Evolutionary conservation across 1,139 yeast species (phyloP).

Genomic region (Dujonia santamariae): DNA sequence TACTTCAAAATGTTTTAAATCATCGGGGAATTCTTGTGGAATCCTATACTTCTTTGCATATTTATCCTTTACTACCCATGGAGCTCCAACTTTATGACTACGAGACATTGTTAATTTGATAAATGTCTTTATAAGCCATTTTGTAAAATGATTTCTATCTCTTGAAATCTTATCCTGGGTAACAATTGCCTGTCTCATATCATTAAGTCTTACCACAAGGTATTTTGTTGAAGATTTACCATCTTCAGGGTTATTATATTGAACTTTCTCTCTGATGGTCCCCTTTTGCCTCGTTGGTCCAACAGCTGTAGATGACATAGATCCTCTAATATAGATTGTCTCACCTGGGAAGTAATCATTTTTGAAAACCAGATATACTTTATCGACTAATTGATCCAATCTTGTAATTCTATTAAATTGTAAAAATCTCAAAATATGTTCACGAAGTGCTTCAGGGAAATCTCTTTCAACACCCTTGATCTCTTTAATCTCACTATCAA

Average conservation of each 20-base stretch:
- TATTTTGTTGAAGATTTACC: conserved; percentile 52
- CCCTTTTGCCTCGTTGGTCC: conserved; percentile 29
- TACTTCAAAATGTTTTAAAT: conserved; percentile 40
- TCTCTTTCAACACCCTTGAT: conserved; percentile 69
- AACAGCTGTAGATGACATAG: conserved; percentile 4
- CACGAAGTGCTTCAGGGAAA: conserved; percentile 89
- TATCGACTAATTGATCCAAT: conserved; percentile 83
- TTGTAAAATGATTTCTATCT: conserved; percentile 85
- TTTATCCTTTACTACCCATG: conserved; percentile 90
- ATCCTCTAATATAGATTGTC: conserved; percentile 58
- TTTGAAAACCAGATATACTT: conserved; percentile 71
- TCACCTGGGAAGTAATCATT: conserved; percentile 93
- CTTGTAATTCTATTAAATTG: conserved; percentile 85
- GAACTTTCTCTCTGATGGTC: conserved; percentile 44
- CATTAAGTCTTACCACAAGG: conserved; percentile 55
- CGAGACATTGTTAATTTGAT: conserved; percentile 81
- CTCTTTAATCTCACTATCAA: conserved; percentile 67
- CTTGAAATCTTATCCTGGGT: conserved; percentile 73
- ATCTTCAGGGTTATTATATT: conserved; percentile 56
- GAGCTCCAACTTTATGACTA: conserved; percentile 86
- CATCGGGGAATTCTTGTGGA: conserved; percentile 55
- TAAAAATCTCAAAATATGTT: conserved; percentile 79
- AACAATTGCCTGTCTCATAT: conserved; percentile 59
- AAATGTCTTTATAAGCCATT: conserved; percentile 85
- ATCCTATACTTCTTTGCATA: conserved; percentile 63